Conservation (phyloP, 495 filamentous ascomycete genomes). For the Jackrogersella minutella region DNA sequence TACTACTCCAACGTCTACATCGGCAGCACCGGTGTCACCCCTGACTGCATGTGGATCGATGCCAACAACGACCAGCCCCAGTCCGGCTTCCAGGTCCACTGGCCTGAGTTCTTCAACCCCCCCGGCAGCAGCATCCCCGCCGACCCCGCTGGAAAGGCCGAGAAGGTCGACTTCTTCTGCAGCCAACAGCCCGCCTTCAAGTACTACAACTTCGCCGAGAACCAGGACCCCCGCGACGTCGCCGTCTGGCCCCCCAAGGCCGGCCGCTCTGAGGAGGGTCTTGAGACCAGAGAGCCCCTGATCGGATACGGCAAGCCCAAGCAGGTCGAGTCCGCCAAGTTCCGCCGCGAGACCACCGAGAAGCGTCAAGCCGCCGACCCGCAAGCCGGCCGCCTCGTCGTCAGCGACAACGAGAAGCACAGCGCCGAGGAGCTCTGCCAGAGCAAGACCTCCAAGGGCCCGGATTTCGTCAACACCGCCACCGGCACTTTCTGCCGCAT, state of each 20-base stretch:
- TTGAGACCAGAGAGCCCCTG: background rate
- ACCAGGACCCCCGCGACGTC: conserved; percentile 19
- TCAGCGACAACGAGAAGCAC: conserved; percentile 29
- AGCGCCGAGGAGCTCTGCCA: conserved; percentile 39
- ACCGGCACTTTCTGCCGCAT: conserved; percentile 45
- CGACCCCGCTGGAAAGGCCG: background rate
- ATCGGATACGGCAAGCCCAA: conserved; percentile 15
- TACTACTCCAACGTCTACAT: conserved; percentile 57
- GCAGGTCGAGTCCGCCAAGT: conserved; percentile 17
- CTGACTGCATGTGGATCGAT: conserved; percentile 46
- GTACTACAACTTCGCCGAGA: conserved; percentile 29
- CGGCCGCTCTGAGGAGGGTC: conserved; percentile 9
- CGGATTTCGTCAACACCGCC: conserved; percentile 41
- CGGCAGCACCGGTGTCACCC: conserved; percentile 51
- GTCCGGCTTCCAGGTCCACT: conserved; percentile 47
- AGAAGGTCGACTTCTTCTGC: conserved; percentile 28
- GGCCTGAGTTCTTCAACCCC: conserved; percentile 34
- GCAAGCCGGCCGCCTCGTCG: conserved; percentile 43
- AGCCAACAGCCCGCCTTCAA: conserved; percentile 26
- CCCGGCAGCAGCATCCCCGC: background rate
- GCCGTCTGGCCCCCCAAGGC: conserved; percentile 28
- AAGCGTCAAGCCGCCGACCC: background rate
- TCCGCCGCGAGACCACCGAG: background rate
- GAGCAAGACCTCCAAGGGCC: conserved; percentile 43
- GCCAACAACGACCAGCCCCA: conserved; percentile 43